Evolutionary conservation across 345 rosid genomes (phyloP).

Genomic region (Clarkia xantiana): DNA sequence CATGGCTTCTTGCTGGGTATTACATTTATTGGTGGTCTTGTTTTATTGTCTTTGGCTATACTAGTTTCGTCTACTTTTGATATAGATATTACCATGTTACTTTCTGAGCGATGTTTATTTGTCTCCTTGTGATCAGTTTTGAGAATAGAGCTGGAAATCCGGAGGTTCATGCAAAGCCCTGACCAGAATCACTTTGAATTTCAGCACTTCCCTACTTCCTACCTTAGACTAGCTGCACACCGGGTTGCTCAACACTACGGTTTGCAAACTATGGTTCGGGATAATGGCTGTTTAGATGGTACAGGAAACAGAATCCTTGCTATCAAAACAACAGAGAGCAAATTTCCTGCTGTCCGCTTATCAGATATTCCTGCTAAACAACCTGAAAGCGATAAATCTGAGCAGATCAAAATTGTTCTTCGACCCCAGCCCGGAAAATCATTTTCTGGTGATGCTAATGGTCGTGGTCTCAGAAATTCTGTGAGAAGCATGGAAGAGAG

Average conservation of each 20-base stretch:
- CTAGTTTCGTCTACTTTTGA: not conserved
- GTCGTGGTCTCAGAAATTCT: constrained; percentile 25
- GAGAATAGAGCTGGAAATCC: constrained; percentile 86
- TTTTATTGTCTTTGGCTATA: not conserved
- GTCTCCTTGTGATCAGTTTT: constrained; percentile 32
- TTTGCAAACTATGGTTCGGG: constrained; percentile 59
- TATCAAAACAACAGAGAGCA: constrained; percentile 45
- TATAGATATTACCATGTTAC: constrained; percentile 1
- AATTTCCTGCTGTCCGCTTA: constrained; percentile 50
- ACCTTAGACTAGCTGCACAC: constrained; percentile 88
- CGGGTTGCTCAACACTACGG: constrained; percentile 90
- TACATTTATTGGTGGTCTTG: too few relatives aligned
- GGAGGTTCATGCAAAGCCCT: constrained; percentile 56
- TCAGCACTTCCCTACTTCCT: constrained; percentile 80
- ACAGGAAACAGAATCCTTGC: constrained; percentile 44
- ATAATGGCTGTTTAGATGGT: constrained; percentile 43
- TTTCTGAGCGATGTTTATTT: constrained; percentile 7
- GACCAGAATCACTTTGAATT: constrained; percentile 75
- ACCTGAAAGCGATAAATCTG: constrained; percentile 42
- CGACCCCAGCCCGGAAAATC: constrained; percentile 47
- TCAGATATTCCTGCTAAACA: constrained; percentile 62
- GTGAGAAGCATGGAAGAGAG: constrained; percentile 82
- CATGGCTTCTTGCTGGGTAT: too few relatives aligned
- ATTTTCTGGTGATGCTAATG: constrained; percentile 33
- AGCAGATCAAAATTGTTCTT: constrained; percentile 48